Evolutionary conservation across 2,329 filamentous ascomycete genomes (phyloP).

Genomic region (Eurotiales sp.): DNA sequence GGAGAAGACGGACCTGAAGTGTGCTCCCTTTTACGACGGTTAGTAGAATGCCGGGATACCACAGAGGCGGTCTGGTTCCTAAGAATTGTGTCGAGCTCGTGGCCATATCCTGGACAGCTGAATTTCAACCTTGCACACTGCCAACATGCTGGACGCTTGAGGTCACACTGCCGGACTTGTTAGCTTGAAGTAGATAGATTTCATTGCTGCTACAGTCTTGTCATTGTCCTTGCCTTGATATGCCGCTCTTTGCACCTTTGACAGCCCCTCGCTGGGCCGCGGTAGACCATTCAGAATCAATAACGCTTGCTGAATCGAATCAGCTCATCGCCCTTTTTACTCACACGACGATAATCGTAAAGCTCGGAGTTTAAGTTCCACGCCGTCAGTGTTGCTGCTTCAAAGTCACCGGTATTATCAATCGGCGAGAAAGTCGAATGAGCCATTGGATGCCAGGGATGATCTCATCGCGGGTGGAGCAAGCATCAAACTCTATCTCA

Average conservation of each 20-base stretch:
- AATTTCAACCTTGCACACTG: slow-evolving; percentile 10
- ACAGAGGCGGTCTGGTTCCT: slow-evolving; percentile 12
- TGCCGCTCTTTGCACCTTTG: slow-evolving; percentile 15
- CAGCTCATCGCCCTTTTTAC: not conserved
- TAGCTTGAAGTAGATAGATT: not conserved
- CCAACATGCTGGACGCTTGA: slow-evolving; percentile 8
- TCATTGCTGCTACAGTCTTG: not conserved
- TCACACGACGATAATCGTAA: too few relatives aligned
- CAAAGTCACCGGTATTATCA: too few relatives aligned
- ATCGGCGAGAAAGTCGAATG: too few relatives aligned
- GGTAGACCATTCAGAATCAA: slow-evolving; percentile 11
- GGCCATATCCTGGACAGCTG: slow-evolving; percentile 9
- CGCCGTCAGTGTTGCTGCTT: too few relatives aligned
- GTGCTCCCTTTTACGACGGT: not conserved
- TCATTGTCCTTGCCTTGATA: slow-evolving; percentile 9
- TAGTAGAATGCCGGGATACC: slow-evolving; percentile 4
- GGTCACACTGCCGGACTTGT: slow-evolving; percentile 5
- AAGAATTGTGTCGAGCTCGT: slow-evolving; percentile 10
- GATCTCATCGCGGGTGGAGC: too few relatives aligned
- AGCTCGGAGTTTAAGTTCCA: too few relatives aligned
- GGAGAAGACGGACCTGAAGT: not conserved
- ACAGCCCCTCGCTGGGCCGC: slow-evolving; percentile 12
- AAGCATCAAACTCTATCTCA: not conserved
- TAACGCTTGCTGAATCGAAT: too few relatives aligned
- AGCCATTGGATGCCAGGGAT: too few relatives aligned